phyloP scores from a whole-genome alignment of 2,329 filamentous ascomycete genomes.

The Pezizomycotina sp. region DNA sequence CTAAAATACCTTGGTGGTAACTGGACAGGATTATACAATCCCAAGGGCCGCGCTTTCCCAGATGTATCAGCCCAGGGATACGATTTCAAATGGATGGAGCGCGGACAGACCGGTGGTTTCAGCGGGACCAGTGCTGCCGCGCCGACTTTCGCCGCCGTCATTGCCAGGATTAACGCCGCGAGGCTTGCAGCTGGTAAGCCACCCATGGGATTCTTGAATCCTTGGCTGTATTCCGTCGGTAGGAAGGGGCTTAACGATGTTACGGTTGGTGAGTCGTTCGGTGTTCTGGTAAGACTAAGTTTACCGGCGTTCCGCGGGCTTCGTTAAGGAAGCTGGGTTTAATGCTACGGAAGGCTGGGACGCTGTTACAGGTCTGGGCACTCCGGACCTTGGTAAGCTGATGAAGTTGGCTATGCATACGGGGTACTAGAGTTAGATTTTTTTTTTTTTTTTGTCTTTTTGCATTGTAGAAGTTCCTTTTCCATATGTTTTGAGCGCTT shows the following conservation, averaged over 20 bases:
- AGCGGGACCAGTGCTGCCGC: constrained; percentile 41
- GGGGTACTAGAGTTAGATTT: no score
- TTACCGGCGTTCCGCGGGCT: no score
- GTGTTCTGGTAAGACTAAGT: constrained; percentile 28
- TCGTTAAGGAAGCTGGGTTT: no score
- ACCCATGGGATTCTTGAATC: constrained; percentile 40
- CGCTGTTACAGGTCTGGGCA: constrained; percentile 25
- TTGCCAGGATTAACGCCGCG: constrained; percentile 40
- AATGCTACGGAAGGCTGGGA: constrained; percentile 25
- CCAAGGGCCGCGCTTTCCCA: constrained; percentile 35
- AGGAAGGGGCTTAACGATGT: constrained; percentile 30
- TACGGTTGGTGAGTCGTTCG: constrained; percentile 29
- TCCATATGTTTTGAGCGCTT: no score
- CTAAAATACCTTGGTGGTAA: constrained; percentile 28
- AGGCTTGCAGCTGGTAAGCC: constrained; percentile 36
- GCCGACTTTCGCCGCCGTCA: constrained; percentile 39
- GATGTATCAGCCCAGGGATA: constrained; percentile 33
- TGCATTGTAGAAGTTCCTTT: no score
- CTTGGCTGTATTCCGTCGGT: constrained; percentile 31
- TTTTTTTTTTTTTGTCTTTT: no score
- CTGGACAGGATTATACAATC: constrained; percentile 34
- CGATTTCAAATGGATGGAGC: background rate
- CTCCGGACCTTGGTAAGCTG: constrained; percentile 25
- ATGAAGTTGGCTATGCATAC: no score
- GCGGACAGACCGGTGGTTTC: constrained; percentile 27